Conservation (phyloP, 2,329 filamentous ascomycete genomes). For the Aspergillus caelatus region DNA sequence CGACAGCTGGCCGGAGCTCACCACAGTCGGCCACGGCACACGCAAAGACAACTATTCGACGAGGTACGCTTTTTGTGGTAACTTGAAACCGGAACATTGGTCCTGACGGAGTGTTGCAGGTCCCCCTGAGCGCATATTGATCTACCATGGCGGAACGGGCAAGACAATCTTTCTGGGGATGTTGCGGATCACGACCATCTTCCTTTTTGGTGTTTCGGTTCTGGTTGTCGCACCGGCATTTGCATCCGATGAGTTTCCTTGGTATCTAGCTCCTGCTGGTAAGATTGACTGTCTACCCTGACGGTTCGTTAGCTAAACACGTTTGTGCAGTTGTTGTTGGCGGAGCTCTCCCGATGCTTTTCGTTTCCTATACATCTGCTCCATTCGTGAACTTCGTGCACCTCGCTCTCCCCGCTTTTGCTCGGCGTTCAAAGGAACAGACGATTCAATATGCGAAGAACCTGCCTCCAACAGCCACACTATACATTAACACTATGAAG, state of each 20-base stretch:
- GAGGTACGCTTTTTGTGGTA: constrained; percentile 26
- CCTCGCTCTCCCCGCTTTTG: constrained; percentile 67
- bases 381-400: constrained; percentile 75
- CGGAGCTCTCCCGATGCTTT: constrained; percentile 66
- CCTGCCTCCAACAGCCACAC: constrained; percentile 46
- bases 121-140: constrained; percentile 56
- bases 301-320: constrained; percentile 9
- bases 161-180: constrained; percentile 69
- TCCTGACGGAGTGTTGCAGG: constrained; percentile 28
- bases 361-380: constrained; percentile 65
- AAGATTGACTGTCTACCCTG: constrained; percentile 20
- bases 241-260: constrained; percentile 46
- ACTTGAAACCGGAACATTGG: neutral
- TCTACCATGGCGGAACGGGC: constrained; percentile 74
- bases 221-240: constrained; percentile 66
- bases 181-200: constrained; percentile 71
- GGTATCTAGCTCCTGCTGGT: constrained; percentile 47
- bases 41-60: constrained; percentile 29
- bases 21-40: constrained; percentile 20
- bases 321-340: constrained; percentile 55
- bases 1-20: constrained; percentile 18
- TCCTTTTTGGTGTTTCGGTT: constrained; percentile 68
- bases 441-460: constrained; percentile 48
- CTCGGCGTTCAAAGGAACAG: constrained; percentile 60
- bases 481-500: constrained; percentile 51